Base-by-base conservation (phyloP, 768 basidiomycete species). In the Tulasnella sp. region DNA sequence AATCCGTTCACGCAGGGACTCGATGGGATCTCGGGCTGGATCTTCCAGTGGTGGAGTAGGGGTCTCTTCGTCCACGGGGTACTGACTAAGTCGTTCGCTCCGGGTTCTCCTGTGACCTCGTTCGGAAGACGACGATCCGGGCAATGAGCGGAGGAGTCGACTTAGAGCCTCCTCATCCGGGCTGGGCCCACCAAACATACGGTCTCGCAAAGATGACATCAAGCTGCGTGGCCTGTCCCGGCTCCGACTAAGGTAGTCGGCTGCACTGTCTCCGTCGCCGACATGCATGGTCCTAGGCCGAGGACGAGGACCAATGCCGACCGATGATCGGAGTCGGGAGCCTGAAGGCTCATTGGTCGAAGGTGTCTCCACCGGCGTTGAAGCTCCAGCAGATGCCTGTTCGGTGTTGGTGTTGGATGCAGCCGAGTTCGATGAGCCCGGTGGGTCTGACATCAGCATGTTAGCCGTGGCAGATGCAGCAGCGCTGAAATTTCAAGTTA, bases 381-480 rank as follows among this genome's bases (percentile, higher is more conserved):
- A 22, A 5, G 69, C 36, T 34, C 36, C 62, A 65, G 71, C 32
- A 63, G 35, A n/a, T 7, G 62, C 2, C 35, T 59, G 32, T 64
- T 40, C 34, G 14, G 47, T 22, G 35, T 8, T 70, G 11, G 41
- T 44, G 19, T 34, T 6, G 8, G 71, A 9, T 14, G 71, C 22
- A 41, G 41, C 35, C 19, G 29, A 39, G 19, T 63, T 63, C 12
- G 41, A 36, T 41, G 71, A 41, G 19, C 62, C 62, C 2, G 71
- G 71, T 17, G 71, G 71, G 62, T 72, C 71, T 1, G 71, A 72
- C 39, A 72, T 36, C 19, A 72, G 41, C 71, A 72, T 72, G 26
- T 72, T 72, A 17, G 71, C 71, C 0, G 71, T 72, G 22, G 71
- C 71, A 39, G 71, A 72, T 7, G 71, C 71, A 37, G 71, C 71